Conservation (phyloP, 83 land plant species). For the Larix sibirica region DNA sequence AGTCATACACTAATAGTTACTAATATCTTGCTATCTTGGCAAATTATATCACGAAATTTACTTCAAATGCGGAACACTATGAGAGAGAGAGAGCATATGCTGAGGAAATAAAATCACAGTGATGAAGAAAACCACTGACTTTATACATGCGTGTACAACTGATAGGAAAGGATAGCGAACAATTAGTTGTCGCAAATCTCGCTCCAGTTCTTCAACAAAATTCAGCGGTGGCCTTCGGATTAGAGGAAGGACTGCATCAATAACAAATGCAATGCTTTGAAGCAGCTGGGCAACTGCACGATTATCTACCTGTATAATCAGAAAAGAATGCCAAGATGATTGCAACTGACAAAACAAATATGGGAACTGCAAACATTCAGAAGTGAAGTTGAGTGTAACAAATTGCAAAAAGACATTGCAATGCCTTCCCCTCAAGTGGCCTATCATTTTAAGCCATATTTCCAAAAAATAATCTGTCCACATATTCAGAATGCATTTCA, state of each 20-base stretch:
- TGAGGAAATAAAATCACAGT: no score
- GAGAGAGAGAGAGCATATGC: no score
- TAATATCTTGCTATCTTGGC: no score
- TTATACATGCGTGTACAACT: conserved; percentile 98
- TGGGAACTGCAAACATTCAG: neutral
- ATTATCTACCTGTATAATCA: conserved; percentile 64
- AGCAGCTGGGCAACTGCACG: conserved; percentile 76
- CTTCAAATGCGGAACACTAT: no score
- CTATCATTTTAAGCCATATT: no score
- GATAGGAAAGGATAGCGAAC: conserved; percentile 84
- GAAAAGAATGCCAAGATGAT: neutral
- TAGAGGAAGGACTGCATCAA: conserved; percentile 91
- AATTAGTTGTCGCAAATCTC: conserved; percentile 90
- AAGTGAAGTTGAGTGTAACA: neutral
- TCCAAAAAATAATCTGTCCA: no score
- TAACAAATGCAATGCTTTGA: conserved; percentile 91
- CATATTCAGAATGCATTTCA: no score
- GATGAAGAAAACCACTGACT: conserved; percentile 33
- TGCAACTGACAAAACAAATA: neutral
- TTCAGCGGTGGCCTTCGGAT: conserved; percentile 78
- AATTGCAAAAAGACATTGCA: neutral
- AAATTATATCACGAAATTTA: no score
- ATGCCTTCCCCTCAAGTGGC: neutral
- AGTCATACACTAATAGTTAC: no score
- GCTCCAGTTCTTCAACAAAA: conserved; percentile 92